Base-by-base conservation (phyloP, 768 basidiomycete genomes). In the Kwoniella sp. region DNA sequence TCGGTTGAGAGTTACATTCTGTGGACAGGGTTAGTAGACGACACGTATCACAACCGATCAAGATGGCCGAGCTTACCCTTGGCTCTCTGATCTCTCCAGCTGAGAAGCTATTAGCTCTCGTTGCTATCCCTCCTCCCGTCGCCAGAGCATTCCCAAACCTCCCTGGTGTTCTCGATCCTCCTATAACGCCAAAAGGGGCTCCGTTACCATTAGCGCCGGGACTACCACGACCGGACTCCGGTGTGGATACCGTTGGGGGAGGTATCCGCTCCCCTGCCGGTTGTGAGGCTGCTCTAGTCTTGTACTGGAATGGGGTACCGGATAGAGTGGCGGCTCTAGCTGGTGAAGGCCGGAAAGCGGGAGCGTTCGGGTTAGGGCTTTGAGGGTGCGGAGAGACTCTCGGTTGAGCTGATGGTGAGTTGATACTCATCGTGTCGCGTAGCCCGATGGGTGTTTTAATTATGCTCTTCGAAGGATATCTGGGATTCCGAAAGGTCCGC, bases 61-160 rank as follows among this genome's bases (percentile, higher is more conserved):
- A 23, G 22, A 2, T 51, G 5, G 4, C 11, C 62, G 17, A 25
- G 17, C 73, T 72, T 55, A 80, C 76, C 61, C 70, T 69, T 53
- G 68, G 66, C 23, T 67, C 69, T 50, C 73, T 65, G 11, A 53
- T 30, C 30, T 77, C 77, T 17, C 67, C 78, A 2, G 56, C 74
- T 1, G 72, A 73, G 50, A 80, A 80, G 58, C 76, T 77, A 51
- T 65, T 76, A 8, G 76, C 78, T 55, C 79, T 69, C 3, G 76
- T 79, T 34, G 67, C 62, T 20, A 72, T 75, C 2, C 77, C 77
- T 1, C 54, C 28, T 7, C 53, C 56, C 9, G 34, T 54, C 28
- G 62, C 68, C 15, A 73, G 50, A 50, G 66, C 69, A 37, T 38
- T 61, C 0, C 69, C 72, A 53, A 73, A 72, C 41, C 66, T 60